Base-by-base conservation (phyloP, 257 asterid genomes). In the Craterostigma plantagineum region DNA sequence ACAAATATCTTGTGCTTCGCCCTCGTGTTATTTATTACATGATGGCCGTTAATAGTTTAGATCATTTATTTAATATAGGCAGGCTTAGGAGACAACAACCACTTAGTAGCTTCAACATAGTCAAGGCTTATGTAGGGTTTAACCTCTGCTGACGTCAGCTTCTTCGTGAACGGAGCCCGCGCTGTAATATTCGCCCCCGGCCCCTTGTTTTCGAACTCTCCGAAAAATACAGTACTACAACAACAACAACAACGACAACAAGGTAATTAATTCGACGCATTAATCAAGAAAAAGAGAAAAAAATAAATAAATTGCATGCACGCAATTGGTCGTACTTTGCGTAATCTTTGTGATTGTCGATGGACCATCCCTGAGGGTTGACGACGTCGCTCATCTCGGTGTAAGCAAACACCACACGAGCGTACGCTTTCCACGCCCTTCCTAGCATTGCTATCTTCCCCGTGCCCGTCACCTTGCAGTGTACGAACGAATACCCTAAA, bases 71-170 rank as follows among this genome's bases (percentile, higher is more conserved):
- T 23, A 23, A 37, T 37, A 12, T 37, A 37, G 41, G 41, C 41
- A 6, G 15, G 44, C 44, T 40, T 40, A 42, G 27, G 18, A 42
- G 46, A 23, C 9, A 42, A 18, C 18, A 42, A 18, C 46, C 46
- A 42, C 18, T 12, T 15, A 15, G 46, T 6, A 42, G 46, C 46
- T 11, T 42, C 46, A 15, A 42, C 18, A 15, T 1, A 42, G 11
- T 8, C 7, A 8, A 42, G 46, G 46, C 27, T 42, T n/a, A 42
- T 17, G 10, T 14, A 42, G 4, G 46, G 18, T 8, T 42, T 8
- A 1, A 8, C 11, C 7, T 42, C 46, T 42, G 46, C 46, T 1
- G 8, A 17, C 1, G 46, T 42, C 46, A 42, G 9, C 18, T 15
- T 42, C 46, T 42, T 42, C 18, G 27, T 11, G 18, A 42, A 42